Conservation (phyloP, 768 basidiomycete genomes). For the Macrocybe gigantea region DNA sequence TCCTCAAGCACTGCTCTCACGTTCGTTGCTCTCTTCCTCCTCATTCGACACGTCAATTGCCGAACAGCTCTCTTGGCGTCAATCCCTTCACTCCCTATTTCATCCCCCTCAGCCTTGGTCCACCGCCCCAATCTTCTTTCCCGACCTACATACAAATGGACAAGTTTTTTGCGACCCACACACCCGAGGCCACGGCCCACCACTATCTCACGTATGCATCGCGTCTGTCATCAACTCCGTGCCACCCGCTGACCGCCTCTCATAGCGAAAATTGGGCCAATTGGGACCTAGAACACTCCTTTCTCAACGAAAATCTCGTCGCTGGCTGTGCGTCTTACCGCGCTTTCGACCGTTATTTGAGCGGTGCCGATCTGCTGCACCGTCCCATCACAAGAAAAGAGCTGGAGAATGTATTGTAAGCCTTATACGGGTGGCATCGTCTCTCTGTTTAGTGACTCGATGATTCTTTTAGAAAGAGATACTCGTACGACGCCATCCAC, state of each 20-base stretch:
- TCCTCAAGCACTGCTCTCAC: conserved; percentile 17
- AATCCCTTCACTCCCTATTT: conserved; percentile 2
- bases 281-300: conserved; percentile 69
- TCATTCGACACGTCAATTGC: conserved; percentile 3
- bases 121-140: conserved; percentile 9
- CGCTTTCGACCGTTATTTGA: conserved; percentile 69
- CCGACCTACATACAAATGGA: conserved; percentile 42
- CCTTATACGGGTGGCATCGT: no score
- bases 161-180: conserved; percentile 66
- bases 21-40: conserved; percentile 20
- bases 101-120: conserved; percentile 7
- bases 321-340: conserved; percentile 78
- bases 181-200: conserved; percentile 71
- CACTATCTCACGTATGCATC: conserved; percentile 54
- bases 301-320: conserved; percentile 67
- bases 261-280: conserved; percentile 58
- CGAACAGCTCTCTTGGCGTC: background rate
- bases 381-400: conserved; percentile 58
- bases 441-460: no score
- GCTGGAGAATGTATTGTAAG: conserved; percentile 69
- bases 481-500: conserved; percentile 76
- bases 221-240: background rate
- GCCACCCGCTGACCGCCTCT: conserved; percentile 5
- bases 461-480: conserved; percentile 47
- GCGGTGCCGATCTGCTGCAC: conserved; percentile 66